Conservation (phyloP, 106 monocot genomes). For the Alisma plantagoaquatica region DNA sequence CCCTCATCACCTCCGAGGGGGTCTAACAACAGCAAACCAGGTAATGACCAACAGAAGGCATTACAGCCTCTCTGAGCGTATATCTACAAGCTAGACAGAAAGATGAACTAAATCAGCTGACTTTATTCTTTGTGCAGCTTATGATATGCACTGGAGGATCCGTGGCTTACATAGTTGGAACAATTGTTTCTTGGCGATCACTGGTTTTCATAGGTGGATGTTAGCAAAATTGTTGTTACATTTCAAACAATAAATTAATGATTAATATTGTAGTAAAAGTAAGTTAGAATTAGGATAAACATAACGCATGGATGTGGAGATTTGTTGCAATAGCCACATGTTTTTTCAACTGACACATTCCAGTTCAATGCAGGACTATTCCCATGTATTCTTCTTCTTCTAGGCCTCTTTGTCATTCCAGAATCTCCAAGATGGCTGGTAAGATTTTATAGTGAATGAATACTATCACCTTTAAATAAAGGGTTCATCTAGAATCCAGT, state of each 20-base stretch:
- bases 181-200: slow-evolving; percentile 42
- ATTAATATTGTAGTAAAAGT: too few relatives aligned
- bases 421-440: slow-evolving; percentile 87
- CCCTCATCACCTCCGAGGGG: slow-evolving; percentile 55
- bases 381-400: slow-evolving; percentile 45
- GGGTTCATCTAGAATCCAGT: background rate
- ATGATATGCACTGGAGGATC: slow-evolving; percentile 43
- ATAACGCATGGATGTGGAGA: too few relatives aligned
- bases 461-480: too few relatives aligned
- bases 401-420: slow-evolving; percentile 56
- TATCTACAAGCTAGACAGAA: too few relatives aligned
- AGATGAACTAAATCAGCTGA: background rate
- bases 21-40: slow-evolving; percentile 59
- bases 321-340: too few relatives aligned
- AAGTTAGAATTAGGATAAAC: too few relatives aligned
- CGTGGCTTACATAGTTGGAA: slow-evolving; percentile 34
- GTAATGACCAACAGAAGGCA: slow-evolving; percentile 7
- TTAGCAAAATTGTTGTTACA: background rate
- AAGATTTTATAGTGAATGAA: too few relatives aligned
- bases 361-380: slow-evolving; percentile 29
- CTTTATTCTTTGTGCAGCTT: slow-evolving; percentile 27
- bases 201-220: slow-evolving; percentile 38
- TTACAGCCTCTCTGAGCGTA: background rate
- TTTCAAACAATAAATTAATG: background rate
- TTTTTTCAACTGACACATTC: background rate